A percentile compares a stretch with the other conserved stretches of the same genome.
phyloP scores from a whole-genome alignment of 768 basidiomycete genomes.

The Chalciporus sphaerocephalus region DNA sequence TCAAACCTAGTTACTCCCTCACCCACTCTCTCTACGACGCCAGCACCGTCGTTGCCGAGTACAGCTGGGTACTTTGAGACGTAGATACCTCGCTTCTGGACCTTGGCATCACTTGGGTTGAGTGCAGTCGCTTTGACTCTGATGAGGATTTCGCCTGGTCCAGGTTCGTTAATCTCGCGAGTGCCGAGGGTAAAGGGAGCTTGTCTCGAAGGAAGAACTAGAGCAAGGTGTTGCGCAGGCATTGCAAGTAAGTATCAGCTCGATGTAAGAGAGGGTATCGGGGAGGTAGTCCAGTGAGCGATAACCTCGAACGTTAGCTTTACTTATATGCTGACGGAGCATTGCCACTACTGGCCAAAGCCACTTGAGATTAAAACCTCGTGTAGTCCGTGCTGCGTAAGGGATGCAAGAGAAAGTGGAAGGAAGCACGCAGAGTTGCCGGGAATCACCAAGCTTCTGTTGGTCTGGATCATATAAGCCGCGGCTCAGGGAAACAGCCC shows the following conservation, averaged over 20 bases:
- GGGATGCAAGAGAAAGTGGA: constrained; percentile 24
- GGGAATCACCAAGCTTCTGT: constrained; percentile 18
- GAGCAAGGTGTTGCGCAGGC: constrained; percentile 27
- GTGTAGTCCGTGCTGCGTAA: constrained; percentile 32
- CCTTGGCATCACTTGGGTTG: constrained; percentile 54
- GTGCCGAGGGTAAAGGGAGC: constrained; percentile 33
- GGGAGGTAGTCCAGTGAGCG: constrained; percentile 14
- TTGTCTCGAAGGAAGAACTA: constrained; percentile 31
- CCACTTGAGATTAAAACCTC: constrained; percentile 31
- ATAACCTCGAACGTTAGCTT: constrained; percentile 17
- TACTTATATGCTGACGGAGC: constrained; percentile 29
- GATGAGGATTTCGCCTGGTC: constrained; percentile 46
- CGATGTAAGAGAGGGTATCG: constrained; percentile 9
- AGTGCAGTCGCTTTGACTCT: constrained; percentile 44
- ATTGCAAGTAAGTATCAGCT: constrained; percentile 13
- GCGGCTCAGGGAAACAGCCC: constrained; percentile 33
- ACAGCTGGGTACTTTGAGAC: constrained; percentile 43
- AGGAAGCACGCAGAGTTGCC: constrained; percentile 21
- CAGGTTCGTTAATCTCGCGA: constrained; percentile 39
- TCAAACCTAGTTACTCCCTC: constrained; percentile 47
- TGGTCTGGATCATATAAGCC: constrained; percentile 31
- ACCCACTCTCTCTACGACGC: constrained; percentile 48
- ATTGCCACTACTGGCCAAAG: constrained; percentile 28
- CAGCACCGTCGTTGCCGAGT: constrained; percentile 48
- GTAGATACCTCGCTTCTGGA: constrained; percentile 38